Base-by-base conservation (phyloP, 768 basidiomycete genomes). In the Panaeolus cyanescens region DNA sequence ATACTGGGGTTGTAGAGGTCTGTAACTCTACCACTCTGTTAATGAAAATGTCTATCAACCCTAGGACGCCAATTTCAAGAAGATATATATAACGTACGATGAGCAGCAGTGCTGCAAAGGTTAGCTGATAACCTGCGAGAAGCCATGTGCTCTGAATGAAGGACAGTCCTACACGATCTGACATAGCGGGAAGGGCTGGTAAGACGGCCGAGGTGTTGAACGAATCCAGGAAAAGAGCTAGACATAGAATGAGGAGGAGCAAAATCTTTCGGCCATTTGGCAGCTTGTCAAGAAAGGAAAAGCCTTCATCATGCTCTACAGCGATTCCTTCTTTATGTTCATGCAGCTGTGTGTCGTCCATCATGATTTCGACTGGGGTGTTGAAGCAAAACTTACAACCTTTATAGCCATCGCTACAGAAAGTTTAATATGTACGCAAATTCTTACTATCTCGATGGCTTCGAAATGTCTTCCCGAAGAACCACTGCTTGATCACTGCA, bases 141-240 rank as follows among this genome's bases (percentile, higher is more conserved):
- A 81, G 58, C 81, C 82, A 83, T 33, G 74, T 71, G 19, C 65
- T 68, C 55, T 71, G 61, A 32, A 58, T 68, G 55, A 65, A 54
- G 17, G 62, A 65, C 28, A 72, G 67, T 30, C 62, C 56, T n/a
- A 73, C 53, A 2, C 62, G 53, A 5, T 19, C 5, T 34, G 70
- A 64, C 28, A 81, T 70, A 33, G 68, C 65, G 15, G 79, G 79
- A 53, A 81, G 73, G 10, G 75, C 77, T 8, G 78, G 68, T 42
- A 79, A 74, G 22, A 79, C 69, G 28, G 78, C 71, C 13, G 77
- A 74, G 61, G 76, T 79, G 62, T 76, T 78, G 68, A 83, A 77
- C 12, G 76, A 65, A 33, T 83, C 83, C 56, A 81, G 65, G 62
- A 79, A 81, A 45, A 78, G 74, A 10, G 80, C 76, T 15, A 75